Conservation (phyloP, 176 grass and related monocot genomes). For the Elaeis guineensis region DNA sequence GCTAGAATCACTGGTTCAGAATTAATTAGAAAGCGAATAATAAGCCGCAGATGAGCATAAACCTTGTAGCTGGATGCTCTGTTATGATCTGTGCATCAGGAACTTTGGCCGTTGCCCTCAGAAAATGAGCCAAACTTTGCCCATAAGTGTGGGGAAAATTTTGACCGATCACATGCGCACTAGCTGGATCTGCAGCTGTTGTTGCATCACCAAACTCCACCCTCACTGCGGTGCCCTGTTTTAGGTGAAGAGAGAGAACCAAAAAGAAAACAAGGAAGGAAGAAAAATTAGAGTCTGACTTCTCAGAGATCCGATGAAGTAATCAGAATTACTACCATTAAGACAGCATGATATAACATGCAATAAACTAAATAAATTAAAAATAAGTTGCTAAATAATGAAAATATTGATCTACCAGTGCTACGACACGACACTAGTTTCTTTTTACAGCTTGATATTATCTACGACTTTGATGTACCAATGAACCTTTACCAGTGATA, state of each 20-base stretch:
- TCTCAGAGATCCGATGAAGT: too few species aligned
- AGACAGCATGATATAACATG: too few species aligned
- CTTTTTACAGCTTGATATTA: too few species aligned
- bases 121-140: conserved; percentile 75
- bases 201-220: conserved; percentile 83
- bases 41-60: not conserved
- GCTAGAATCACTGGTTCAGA: not conserved
- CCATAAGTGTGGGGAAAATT: conserved; percentile 79
- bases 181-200: conserved; percentile 68
- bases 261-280: not conserved
- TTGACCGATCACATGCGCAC: conserved; percentile 84
- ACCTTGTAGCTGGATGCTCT: conserved; percentile 69
- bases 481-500: too few species aligned
- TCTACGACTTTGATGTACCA: too few species aligned
- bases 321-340: too few species aligned
- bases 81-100: conserved; percentile 75
- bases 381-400: too few species aligned
- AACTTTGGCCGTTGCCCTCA: conserved; percentile 66
- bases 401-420: too few species aligned
- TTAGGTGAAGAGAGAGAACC: conserved; percentile 1
- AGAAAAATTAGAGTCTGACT: conserved; percentile 2
- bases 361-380: too few species aligned
- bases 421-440: too few species aligned
- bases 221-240: conserved; percentile 86
- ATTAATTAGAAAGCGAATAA: not conserved